These are phyloP conservation scores for Vitellaria paradoxa DNA, from an alignment of 179 eudicot genomes.

Conservation along the genomic window DNA sequence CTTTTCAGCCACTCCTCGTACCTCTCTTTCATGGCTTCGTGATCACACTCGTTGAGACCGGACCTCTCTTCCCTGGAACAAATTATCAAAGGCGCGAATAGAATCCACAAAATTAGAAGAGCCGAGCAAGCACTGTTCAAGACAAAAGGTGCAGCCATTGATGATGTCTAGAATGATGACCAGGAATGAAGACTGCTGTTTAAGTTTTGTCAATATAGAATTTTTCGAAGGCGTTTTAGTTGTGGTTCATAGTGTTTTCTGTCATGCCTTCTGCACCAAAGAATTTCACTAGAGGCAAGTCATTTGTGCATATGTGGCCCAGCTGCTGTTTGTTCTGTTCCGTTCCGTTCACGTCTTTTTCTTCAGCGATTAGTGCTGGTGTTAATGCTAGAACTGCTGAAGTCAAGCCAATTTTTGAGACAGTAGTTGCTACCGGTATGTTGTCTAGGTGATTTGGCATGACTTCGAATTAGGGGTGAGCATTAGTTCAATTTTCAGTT, in stretches of 20 bases:
- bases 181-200: not conserved
- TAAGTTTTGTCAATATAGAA: not conserved
- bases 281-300: slow-evolving; percentile 25
- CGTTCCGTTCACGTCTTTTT: not conserved
- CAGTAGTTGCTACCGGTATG: no score
- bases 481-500: no score
- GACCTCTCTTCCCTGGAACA: not conserved
- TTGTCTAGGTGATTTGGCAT: no score
- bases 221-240: slow-evolving; percentile 3
- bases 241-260: slow-evolving; percentile 2
- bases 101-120: slow-evolving; percentile 19
- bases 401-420: not conserved
- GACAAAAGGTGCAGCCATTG: not conserved
- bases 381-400: not conserved
- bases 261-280: slow-evolving; percentile 28
- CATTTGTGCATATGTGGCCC: slow-evolving; percentile 1
- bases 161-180: not conserved
- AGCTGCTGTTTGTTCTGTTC: not conserved
- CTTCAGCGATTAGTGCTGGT: not conserved
- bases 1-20: slow-evolving; percentile 44
- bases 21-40: slow-evolving; percentile 31
- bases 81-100: slow-evolving; percentile 24
- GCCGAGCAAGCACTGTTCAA: slow-evolving; percentile 1
- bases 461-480: no score
- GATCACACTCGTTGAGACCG: slow-evolving; percentile 16